phyloP scores from a whole-genome alignment of 495 filamentous ascomycete species.

The Aspergillus haitiensis region DNA sequence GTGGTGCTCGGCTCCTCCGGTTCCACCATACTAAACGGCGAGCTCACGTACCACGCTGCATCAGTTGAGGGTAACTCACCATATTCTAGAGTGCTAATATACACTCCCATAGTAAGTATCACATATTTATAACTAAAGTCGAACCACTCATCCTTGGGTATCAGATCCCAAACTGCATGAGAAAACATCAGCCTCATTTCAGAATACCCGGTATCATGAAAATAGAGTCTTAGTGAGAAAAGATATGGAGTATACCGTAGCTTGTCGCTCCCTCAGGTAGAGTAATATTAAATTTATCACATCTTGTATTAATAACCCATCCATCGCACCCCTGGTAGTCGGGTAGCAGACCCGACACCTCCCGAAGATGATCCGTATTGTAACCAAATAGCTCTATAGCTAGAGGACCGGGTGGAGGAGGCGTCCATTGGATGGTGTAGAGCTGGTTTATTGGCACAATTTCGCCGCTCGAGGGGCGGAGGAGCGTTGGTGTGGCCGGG shows the following conservation, averaged over 20 bases:
- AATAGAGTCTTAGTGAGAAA: neutral
- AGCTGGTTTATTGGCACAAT: neutral
- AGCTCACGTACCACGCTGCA: neutral
- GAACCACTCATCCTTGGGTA: neutral
- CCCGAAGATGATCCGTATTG: neutral
- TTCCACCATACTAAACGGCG: neutral
- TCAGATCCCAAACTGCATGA: neutral
- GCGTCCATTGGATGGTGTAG: neutral
- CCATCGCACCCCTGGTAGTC: neutral
- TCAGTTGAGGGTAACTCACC: neutral
- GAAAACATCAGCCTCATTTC: neutral
- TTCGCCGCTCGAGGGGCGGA: neutral
- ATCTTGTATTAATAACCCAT: neutral
- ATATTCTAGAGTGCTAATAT: neutral
- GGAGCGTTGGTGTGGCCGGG: neutral
- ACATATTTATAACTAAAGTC: too few relatives aligned
- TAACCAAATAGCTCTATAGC: neutral
- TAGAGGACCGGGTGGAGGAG: neutral
- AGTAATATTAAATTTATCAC: neutral
- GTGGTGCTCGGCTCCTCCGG: neutral
- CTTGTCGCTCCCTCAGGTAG: neutral
- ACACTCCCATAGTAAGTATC: neutral
- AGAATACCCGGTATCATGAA: neutral
- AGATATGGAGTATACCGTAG: neutral
- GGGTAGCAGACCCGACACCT: neutral